Conservation (phyloP, 805 yeast genomes). For the Suhomyces sp. region DNA sequence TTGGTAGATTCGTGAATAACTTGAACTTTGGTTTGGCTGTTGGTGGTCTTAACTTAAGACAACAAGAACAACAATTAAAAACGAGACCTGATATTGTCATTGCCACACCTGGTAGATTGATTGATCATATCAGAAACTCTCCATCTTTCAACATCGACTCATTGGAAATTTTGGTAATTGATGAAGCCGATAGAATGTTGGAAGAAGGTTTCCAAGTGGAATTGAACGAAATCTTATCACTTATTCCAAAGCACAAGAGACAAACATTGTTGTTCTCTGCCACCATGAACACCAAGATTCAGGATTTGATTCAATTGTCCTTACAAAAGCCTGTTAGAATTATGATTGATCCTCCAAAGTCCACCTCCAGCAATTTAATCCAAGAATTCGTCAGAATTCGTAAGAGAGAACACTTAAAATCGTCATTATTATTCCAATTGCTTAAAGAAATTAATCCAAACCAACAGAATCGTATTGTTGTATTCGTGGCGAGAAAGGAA, state of each 20-base stretch:
- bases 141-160: constrained; percentile 87
- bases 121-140: constrained; percentile 94
- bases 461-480: constrained; percentile 72
- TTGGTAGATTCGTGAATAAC: constrained; percentile 73
- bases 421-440: constrained; percentile 75
- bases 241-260: constrained; percentile 81
- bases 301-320: constrained; percentile 82
- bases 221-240: constrained; percentile 80
- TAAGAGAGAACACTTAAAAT: constrained; percentile 79
- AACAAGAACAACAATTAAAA: constrained; percentile 92
- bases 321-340: constrained; percentile 88
- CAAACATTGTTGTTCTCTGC: constrained; percentile 96
- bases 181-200: constrained; percentile 98
- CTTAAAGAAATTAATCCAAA: constrained; percentile 64
- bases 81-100: constrained; percentile 93
- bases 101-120: constrained; percentile 98
- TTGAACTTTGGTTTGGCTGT: constrained; percentile 92
- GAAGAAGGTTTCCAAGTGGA: constrained; percentile 99
- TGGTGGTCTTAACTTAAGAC: constrained; percentile 94
- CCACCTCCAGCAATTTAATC: constrained; percentile 83
- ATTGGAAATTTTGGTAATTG: constrained; percentile 89
- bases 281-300: constrained; percentile 93
- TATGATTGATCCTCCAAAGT: constrained; percentile 95
- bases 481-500: constrained; percentile 90
- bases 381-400: constrained; percentile 96